A percentile compares a stretch with the other conserved stretches of the same genome.
phyloP scores from a whole-genome alignment of 192 early-diverging fungal species.

The Spizellomyces punctatus region DNA sequence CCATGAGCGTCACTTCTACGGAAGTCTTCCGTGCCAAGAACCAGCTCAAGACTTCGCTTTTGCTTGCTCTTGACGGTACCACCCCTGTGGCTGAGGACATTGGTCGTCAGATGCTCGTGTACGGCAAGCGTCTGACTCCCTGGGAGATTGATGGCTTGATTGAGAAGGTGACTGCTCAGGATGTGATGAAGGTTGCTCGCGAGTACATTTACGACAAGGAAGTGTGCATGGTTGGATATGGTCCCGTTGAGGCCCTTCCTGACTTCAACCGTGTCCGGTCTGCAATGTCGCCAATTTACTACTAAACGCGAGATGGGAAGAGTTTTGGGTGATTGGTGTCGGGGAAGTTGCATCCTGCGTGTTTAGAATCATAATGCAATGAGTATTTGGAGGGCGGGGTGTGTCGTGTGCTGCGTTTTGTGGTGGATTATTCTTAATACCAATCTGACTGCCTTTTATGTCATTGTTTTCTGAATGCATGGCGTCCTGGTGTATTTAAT shows the following conservation, averaged over 20 bases:
- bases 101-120: constrained; percentile 92
- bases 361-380: no score
- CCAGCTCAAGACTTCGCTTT: constrained; percentile 93
- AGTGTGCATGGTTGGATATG: constrained; percentile 79
- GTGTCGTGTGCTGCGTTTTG: no score
- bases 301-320: background rate
- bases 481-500: no score
- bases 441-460: no score
- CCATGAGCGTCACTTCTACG: constrained; percentile 77
- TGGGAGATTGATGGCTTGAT: constrained; percentile 87
- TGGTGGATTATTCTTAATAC: no score
- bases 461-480: no score
- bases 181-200: constrained; percentile 84
- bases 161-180: constrained; percentile 78
- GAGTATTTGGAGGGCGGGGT: no score
- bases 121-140: constrained; percentile 87
- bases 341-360: no score
- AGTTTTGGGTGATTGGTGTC: no score
- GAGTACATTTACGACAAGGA: constrained; percentile 92
- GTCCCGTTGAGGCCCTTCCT: constrained; percentile 84
- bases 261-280: constrained; percentile 89
- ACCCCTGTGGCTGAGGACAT: constrained; percentile 97
- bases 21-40: constrained; percentile 98
- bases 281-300: constrained; percentile 68
- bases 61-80: constrained; percentile 90